These are phyloP conservation scores for Tephrocybe rancida DNA, from an alignment of 768 basidiomycete species.

Conservation along the genomic window DNA sequence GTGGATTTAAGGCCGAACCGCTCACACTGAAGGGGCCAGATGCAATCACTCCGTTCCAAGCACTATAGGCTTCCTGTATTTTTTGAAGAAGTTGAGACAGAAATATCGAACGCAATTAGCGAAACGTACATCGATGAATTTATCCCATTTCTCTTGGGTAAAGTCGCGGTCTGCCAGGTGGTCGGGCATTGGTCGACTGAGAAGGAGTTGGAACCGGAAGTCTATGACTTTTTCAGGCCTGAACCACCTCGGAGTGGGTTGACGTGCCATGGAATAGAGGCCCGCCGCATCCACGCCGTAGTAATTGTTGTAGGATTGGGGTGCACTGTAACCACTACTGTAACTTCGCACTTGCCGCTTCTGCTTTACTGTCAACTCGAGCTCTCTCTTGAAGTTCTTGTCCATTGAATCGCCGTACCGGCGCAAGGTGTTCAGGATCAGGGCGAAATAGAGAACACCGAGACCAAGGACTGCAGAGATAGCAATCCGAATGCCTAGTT, in stretches of 20 bases:
- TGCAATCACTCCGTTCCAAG: constrained; percentile 18
- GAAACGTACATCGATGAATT: constrained; percentile 19
- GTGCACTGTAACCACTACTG: background rate
- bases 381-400: constrained; percentile 19
- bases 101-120: background rate
- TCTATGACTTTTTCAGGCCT: constrained; percentile 21
- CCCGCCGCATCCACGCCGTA: background rate
- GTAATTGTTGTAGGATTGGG: background rate
- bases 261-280: background rate
- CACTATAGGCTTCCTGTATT: constrained; percentile 18
- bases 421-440: constrained; percentile 56
- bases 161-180: constrained; percentile 12
- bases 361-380: background rate
- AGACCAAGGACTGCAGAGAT: constrained; percentile 47
- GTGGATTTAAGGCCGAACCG: background rate
- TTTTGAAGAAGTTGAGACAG: background rate
- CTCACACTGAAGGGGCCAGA: background rate
- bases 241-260: background rate
- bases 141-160: constrained; percentile 18
- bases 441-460: constrained; percentile 52
- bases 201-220: constrained; percentile 17
- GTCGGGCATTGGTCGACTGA: constrained; percentile 14
- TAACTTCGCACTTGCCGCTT: background rate
- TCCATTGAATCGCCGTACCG: constrained; percentile 51
- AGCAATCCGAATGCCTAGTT: constrained; percentile 55